Percentiles rank a stretch among this genome's conserved stretches.
Evolutionary conservation across 768 basidiomycete genomes (phyloP).

Genomic region (Mycena galericulata): DNA sequence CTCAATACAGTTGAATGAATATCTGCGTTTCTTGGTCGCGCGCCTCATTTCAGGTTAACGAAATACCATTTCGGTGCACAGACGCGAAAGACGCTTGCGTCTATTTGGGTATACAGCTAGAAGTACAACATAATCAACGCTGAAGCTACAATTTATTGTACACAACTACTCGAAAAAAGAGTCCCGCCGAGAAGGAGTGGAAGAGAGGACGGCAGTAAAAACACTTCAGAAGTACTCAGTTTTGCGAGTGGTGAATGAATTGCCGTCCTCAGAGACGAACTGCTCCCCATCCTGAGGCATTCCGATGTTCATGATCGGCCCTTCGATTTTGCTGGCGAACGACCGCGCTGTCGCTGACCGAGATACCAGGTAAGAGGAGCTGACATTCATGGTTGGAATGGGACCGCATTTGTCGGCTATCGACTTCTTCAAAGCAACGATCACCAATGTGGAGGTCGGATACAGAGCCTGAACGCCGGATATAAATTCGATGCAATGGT

Average conservation of each 20-base stretch:
- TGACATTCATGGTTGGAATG: neutral
- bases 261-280: neutral
- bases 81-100: neutral
- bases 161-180: neutral
- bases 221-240: neutral
- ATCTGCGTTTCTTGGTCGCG: no score
- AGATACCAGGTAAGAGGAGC: neutral
- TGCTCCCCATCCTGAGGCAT: neutral
- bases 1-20: no score
- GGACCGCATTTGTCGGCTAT: slow-evolving; percentile 21
- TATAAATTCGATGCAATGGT: neutral
- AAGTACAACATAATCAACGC: neutral
- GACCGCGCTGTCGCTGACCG: neutral
- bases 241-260: neutral
- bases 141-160: neutral
- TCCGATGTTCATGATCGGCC: neutral
- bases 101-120: neutral
- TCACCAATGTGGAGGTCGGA: slow-evolving; percentile 24
- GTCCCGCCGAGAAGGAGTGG: neutral
- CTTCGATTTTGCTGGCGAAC: neutral
- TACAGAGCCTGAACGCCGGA: slow-evolving; percentile 9
- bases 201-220: neutral
- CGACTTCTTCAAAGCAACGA: slow-evolving; percentile 24
- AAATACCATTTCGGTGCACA: no score
- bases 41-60: no score